Percentiles rank a stretch among this genome's conserved stretches.
These are phyloP conservation scores for Solidago caesia DNA, from an alignment of 129 eudicot species.

Conservation along the genomic window DNA sequence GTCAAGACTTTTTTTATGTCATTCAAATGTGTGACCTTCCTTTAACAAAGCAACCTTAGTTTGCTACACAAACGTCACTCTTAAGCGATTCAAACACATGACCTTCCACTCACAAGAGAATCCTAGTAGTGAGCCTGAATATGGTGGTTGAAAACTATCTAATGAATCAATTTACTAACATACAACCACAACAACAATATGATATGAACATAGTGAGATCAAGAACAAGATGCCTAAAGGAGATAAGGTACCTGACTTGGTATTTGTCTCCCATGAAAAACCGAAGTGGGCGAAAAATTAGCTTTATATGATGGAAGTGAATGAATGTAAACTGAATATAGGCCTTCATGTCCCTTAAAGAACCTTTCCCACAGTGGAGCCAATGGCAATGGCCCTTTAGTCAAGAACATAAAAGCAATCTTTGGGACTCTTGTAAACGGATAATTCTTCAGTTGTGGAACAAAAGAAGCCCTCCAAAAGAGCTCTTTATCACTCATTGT, in stretches of 20 bases:
- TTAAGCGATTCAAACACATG: too few relatives aligned
- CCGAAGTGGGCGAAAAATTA: conserved; percentile 54
- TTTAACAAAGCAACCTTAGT: too few relatives aligned
- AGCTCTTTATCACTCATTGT: conserved; percentile 73
- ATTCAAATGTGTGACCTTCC: too few relatives aligned
- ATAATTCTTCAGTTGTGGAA: conserved; percentile 57
- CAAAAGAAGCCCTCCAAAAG: conserved; percentile 79
- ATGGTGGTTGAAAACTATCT: background rate
- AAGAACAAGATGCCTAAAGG: background rate
- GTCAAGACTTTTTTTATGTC: too few relatives aligned
- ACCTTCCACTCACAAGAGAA: too few relatives aligned
- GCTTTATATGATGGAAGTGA: conserved; percentile 63
- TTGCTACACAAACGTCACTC: too few relatives aligned
- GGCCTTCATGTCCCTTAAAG: conserved; percentile 62
- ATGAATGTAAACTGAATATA: conserved; percentile 72
- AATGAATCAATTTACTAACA: background rate
- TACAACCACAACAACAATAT: background rate
- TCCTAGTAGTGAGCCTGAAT: too few relatives aligned
- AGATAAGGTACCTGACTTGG: conserved; percentile 72
- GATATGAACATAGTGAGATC: background rate
- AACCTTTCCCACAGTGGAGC: conserved; percentile 97
- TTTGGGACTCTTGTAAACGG: conserved; percentile 79
- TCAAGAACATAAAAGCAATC: conserved; percentile 97
- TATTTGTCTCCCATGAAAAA: conserved; percentile 75
- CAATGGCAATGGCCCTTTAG: conserved; percentile 93